Conservation (phyloP, 257 asterid species). For the Solanum piurae region DNA sequence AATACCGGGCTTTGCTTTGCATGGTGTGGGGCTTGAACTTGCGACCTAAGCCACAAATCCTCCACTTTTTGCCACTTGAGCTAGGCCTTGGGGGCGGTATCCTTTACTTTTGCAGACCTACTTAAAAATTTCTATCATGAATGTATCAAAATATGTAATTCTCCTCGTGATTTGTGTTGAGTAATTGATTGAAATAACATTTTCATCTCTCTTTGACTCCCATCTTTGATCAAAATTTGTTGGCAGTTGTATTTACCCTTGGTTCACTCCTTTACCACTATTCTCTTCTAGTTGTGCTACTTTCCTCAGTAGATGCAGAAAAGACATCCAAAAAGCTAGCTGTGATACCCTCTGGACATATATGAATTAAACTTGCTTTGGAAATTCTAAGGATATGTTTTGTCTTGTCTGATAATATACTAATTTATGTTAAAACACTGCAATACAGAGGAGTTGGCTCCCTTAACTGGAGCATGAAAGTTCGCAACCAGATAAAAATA, state of each 20-base stretch:
- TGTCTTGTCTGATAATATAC: neutral
- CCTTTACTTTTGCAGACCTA: neutral
- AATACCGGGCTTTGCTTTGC: no score
- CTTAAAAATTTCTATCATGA: neutral
- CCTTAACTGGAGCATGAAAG: neutral
- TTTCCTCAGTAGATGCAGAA: neutral
- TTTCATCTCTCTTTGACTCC: neutral
- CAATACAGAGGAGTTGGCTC: neutral
- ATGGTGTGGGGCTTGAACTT: no score
- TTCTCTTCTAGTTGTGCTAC: neutral
- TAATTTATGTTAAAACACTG: neutral
- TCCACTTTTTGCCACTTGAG: no score
- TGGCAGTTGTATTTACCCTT: neutral
- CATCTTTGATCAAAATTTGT: neutral
- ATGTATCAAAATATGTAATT: neutral
- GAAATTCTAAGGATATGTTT: neutral
- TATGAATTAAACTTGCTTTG: neutral
- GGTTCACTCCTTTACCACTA: neutral
- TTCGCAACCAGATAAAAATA: neutral
- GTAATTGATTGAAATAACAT: neutral
- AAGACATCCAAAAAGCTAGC: neutral
- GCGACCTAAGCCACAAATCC: no score
- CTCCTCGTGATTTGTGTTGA: neutral
- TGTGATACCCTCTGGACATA: neutral
- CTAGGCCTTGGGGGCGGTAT: no score